These are phyloP conservation scores for Rhynchospora breviuscula DNA, from an alignment of 176 grass and related monocot species.

Conservation along the genomic window DNA sequence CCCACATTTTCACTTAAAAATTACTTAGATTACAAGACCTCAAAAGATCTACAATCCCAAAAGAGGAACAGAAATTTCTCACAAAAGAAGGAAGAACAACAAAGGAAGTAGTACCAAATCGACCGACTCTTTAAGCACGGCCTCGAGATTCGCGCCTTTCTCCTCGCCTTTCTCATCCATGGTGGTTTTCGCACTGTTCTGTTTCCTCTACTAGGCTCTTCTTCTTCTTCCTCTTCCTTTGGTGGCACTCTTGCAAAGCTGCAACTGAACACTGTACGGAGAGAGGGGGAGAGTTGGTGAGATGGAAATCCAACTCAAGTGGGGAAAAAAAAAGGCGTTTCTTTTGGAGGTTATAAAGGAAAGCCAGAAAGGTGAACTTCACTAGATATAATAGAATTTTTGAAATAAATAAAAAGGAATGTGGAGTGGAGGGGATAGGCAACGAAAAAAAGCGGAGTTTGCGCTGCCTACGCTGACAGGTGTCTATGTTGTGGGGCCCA, in stretches of 20 bases:
- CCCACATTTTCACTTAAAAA: slow-evolving; percentile 17
- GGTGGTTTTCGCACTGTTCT: neutral
- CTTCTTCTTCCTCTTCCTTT: neutral
- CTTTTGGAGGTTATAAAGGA: slow-evolving; percentile 24
- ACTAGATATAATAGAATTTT: neutral
- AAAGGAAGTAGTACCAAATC: slow-evolving; percentile 49
- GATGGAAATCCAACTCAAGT: slow-evolving; percentile 18
- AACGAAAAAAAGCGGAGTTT: slow-evolving; percentile 1
- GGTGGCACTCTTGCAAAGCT: slow-evolving; percentile 5
- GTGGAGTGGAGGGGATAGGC: neutral
- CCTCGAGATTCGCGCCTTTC: slow-evolving; percentile 52
- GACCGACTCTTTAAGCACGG: slow-evolving; percentile 76
- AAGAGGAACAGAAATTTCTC: neutral
- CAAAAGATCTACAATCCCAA: neutral
- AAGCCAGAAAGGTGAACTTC: neutral
- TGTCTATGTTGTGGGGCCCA: neutral
- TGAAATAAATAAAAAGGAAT: neutral
- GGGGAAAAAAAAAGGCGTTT: slow-evolving; percentile 23
- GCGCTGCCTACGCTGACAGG: neutral
- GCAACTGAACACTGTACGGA: slow-evolving; percentile 2
- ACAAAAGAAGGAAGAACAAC: neutral
- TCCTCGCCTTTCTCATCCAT: slow-evolving; percentile 60
- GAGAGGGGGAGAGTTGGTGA: slow-evolving; percentile 1
- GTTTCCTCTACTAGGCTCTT: neutral
- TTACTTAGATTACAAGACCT: neutral